A percentile compares a stretch with the other conserved stretches of the same genome.
Evolutionary conservation across 768 basidiomycete genomes (phyloP).

Genomic region (Cyclocybe cylindracea): DNA sequence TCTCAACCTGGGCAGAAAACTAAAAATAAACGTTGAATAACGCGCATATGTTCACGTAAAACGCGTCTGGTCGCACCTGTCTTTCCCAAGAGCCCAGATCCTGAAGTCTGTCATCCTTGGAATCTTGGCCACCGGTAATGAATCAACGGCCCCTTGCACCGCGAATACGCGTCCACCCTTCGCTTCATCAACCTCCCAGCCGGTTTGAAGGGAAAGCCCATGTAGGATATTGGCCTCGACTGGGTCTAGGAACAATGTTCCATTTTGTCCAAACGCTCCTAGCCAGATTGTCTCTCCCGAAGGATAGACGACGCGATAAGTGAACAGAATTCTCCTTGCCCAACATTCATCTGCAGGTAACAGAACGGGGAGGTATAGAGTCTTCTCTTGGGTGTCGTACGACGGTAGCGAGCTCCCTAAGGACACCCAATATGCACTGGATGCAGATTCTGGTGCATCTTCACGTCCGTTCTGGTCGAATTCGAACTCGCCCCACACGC

Average conservation of each 20-base stretch:
- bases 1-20: constrained; percentile 18
- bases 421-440: neutral
- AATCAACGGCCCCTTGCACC: neutral
- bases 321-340: constrained; percentile 36
- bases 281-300: constrained; percentile 47
- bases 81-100: constrained; percentile 20
- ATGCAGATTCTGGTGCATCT: neutral
- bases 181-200: constrained; percentile 19
- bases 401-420: neutral
- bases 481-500: constrained; percentile 36
- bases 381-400: neutral
- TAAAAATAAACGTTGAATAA: constrained; percentile 8
- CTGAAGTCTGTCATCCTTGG: constrained; percentile 6
- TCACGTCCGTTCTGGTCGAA: constrained; percentile 20
- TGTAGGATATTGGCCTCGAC: constrained; percentile 6
- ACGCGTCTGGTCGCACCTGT: constrained; percentile 14
- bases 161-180: constrained; percentile 1
- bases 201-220: constrained; percentile 13
- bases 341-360: constrained; percentile 2
- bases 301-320: constrained; percentile 49
- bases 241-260: constrained; percentile 34
- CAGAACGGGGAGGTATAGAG: constrained; percentile 6
- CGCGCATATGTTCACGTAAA: neutral
- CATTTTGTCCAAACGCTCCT: constrained; percentile 45
- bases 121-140: constrained; percentile 16